These are phyloP conservation scores for Populus tremula DNA, from an alignment of 345 rosid genomes.

Conservation along the genomic window DNA sequence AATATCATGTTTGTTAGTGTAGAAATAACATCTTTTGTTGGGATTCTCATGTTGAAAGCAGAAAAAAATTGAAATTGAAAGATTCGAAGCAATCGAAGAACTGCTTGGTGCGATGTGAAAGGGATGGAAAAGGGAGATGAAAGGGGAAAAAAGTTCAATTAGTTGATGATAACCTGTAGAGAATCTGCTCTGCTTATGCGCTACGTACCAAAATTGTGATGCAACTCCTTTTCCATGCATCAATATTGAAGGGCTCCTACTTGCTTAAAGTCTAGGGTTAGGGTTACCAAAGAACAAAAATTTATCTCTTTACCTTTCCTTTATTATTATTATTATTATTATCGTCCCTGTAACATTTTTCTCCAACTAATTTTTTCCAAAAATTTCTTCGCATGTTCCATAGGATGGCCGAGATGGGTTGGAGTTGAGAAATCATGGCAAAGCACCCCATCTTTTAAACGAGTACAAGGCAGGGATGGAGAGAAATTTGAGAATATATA, in stretches of 20 bases:
- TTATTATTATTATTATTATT: no score
- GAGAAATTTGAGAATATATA: not conserved
- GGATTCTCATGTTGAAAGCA: slow-evolving; percentile 9
- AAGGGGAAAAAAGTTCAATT: not conserved
- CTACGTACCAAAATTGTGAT: slow-evolving; percentile 3
- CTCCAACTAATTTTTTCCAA: no score
- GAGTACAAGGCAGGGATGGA: not conserved
- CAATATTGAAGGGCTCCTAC: not conserved
- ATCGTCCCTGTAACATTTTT: no score
- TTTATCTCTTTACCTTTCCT: not conserved
- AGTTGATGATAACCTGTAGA: not conserved
- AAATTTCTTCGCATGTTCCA: not conserved
- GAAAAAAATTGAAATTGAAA: not conserved
- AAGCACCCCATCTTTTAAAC: no score
- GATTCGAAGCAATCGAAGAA: slow-evolving; percentile 14
- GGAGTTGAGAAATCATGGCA: not conserved
- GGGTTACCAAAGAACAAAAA: not conserved
- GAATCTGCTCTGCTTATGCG: slow-evolving; percentile 14
- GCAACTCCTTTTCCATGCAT: slow-evolving; percentile 21
- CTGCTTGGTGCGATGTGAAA: not conserved
- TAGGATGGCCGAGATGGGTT: not conserved
- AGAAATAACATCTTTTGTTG: not conserved
- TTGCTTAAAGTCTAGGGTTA: slow-evolving; percentile 15
- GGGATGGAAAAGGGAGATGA: slow-evolving; percentile 7
- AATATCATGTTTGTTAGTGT: not conserved